Evolutionary conservation across 768 basidiomycete genomes (phyloP).

Genomic region (Rubroboletus pulcherrimus): DNA sequence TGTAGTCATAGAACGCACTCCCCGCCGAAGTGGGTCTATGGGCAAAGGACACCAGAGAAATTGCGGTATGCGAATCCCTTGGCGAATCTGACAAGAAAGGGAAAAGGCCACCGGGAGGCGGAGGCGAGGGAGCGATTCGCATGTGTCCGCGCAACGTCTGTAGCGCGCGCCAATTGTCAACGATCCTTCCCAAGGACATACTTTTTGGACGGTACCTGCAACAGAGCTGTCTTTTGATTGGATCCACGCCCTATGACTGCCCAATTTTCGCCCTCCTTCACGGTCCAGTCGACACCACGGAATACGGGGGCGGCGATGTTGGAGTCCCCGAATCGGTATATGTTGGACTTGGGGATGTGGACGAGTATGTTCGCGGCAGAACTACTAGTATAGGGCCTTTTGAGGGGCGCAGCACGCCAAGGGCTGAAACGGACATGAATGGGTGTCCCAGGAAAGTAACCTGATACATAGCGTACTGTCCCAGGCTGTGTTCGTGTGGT

Average conservation of each 20-base stretch:
- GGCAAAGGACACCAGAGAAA: slow-evolving; percentile 65
- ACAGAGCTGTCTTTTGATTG: slow-evolving; percentile 56
- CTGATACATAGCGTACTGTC: not conserved
- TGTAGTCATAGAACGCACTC: slow-evolving; percentile 87
- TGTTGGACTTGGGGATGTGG: slow-evolving; percentile 45
- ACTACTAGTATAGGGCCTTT: slow-evolving; percentile 6
- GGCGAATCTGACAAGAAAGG: slow-evolving; percentile 54
- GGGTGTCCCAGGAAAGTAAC: not conserved
- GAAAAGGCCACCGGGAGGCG: slow-evolving; percentile 68
- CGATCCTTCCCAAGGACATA: not conserved
- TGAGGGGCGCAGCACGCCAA: not conserved
- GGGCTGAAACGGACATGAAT: not conserved
- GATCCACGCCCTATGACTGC: slow-evolving; percentile 66
- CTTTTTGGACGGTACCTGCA: slow-evolving; percentile 48
- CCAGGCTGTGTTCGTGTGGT: not conserved
- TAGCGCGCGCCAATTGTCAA: not conserved
- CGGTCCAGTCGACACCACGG: slow-evolving; percentile 53
- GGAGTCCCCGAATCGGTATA: slow-evolving; percentile 59
- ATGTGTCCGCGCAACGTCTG: slow-evolving; percentile 72
- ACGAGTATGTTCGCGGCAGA: slow-evolving; percentile 23
- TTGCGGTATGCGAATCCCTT: slow-evolving; percentile 45
- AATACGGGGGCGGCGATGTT: slow-evolving; percentile 47
- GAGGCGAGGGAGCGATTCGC: slow-evolving; percentile 59
- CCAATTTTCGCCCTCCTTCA: slow-evolving; percentile 66
- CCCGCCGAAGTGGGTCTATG: slow-evolving; percentile 53